A percentile compares a stretch with the other conserved stretches of the same genome.
Conservation (phyloP, 352 stramenopile genomes). For the Thalassiosira livingstoniorum region DNA sequence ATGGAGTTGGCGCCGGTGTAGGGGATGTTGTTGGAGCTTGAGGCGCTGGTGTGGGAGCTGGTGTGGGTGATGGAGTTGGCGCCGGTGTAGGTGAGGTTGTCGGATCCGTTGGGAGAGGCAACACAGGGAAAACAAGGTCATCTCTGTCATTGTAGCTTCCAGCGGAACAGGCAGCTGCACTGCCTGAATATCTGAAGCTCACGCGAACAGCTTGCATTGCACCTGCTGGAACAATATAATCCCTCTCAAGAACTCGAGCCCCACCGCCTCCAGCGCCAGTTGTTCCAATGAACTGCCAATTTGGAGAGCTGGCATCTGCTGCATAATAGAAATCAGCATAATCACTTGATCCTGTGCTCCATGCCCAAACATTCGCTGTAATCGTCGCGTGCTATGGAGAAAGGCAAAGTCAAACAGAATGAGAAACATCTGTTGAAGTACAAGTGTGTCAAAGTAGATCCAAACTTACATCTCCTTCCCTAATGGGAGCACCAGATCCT, state of each 20-base stretch:
- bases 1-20: background rate
- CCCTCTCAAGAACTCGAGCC: background rate
- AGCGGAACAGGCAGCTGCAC: background rate
- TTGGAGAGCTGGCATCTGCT: slow-evolving; percentile 15
- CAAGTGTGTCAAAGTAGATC: no score
- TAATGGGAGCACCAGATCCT: background rate
- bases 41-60: background rate
- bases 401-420: no score
- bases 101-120: background rate
- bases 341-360: background rate
- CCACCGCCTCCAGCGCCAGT: background rate
- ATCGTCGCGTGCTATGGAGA: no score
- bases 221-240: background rate
- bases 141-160: slow-evolving; percentile 10
- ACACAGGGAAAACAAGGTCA: slow-evolving; percentile 18
- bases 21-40: background rate
- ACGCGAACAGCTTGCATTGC: slow-evolving; percentile 20
- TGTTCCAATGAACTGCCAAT: slow-evolving; percentile 19
- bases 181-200: background rate
- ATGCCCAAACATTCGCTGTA: background rate
- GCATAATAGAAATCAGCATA: slow-evolving; percentile 47
- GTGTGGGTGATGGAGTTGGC: background rate
- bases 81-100: background rate
- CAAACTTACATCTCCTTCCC: no score
- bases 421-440: no score